Base-by-base conservation (phyloP, 2,329 filamentous ascomycete species). In the Fusarium sp. region DNA sequence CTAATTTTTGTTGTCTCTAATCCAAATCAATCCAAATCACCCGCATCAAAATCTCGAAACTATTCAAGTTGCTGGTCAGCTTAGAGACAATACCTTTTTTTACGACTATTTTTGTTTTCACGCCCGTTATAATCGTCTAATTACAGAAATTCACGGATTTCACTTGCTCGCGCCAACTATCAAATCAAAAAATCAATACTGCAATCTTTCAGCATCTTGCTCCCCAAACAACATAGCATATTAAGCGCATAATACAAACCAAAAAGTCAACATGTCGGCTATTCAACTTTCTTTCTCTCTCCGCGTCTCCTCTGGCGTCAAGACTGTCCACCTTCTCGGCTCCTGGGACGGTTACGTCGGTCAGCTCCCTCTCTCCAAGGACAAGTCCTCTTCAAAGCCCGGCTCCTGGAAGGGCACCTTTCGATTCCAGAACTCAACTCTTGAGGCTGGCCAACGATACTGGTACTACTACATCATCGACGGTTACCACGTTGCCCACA, bases 391-490 rank as follows among this genome's bases (percentile, higher is more conserved):
- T 51, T 91, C 91, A 83, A 97, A 97, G 87, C 90, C 92, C 61
- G 94, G 94, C 79, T 92, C 92, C 75, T 98, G 95, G 94, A 93
- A 94, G 82, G 96, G 95, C 79, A 97, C 94, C 78, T 98, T 99
- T 87, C 92, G 94, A 84, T 98, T 99, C 85, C 92, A 96, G 84
- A 92, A 91, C 80, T 84, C 89, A 69, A 95, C 93, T 65, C 88
- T 98, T 77, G 91, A 95, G 86, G 87, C 93, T 76, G 94, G 95
- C 80, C 90, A 93, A 81, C 91, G 95, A 80, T 98, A 98, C 90
- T 99, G 96, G 96, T 99, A 98, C 91, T 99, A 99, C 90, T 99
- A 98, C 88, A 98, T 98, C 90, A 96, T 98, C 82, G 96, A 99
- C 82, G 96, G 96, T 76, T 98, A 98, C 90, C 94, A 98, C 82